Base-by-base conservation (phyloP, 2,329 filamentous ascomycete genomes). In the Beauveria pseudobassiana region DNA sequence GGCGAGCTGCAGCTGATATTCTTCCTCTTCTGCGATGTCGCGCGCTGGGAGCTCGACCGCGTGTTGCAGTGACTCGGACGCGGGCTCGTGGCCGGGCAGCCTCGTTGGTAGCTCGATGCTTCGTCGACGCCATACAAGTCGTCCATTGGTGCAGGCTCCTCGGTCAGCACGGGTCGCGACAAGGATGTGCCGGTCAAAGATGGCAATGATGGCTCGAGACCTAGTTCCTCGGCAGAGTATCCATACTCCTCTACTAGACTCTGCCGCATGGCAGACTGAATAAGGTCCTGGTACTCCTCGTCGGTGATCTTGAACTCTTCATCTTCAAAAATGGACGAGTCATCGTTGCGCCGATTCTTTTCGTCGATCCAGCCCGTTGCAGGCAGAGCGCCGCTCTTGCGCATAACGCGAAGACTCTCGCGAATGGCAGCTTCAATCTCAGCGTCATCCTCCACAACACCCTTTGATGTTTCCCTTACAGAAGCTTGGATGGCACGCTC, bases 371-470 rank as follows among this genome's bases (percentile, higher is more conserved):
- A 45, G 22, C 42, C 45, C 10, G 24, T 55, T 6, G 28, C 38
- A 16, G 38, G 62, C 45, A 14, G 66, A 51, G 68, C 68, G 4
- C 67, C 70, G 30, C 65, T 64, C 20, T 73, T 64, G 14, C 69
- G 75, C 64, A 82, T 74, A 42, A 89, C 86, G 16, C 76, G 77
- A 18, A 95, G 79, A 64, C 88, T 91, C 5, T 88, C 86, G 16
- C 89, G 81, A 56, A 96, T 88, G 1, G 90, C 90, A 22, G 84
- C 80, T 69, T 92, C 90, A 53, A 96, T 80, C 63, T 83, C 78
- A 24, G 80, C 80, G 68, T 95, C 91, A 71, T 95, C 88, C 22
- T 84, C 80, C 0, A 79, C 70, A 64, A 93, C 80, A 12, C 90
- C 90, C 1, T 77, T 80, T 0, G 89, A 92, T 0, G 89, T 91